Evolutionary conservation across 78 protist genomes (phyloP).

Genomic region (Trichosphaerium sp.): DNA sequence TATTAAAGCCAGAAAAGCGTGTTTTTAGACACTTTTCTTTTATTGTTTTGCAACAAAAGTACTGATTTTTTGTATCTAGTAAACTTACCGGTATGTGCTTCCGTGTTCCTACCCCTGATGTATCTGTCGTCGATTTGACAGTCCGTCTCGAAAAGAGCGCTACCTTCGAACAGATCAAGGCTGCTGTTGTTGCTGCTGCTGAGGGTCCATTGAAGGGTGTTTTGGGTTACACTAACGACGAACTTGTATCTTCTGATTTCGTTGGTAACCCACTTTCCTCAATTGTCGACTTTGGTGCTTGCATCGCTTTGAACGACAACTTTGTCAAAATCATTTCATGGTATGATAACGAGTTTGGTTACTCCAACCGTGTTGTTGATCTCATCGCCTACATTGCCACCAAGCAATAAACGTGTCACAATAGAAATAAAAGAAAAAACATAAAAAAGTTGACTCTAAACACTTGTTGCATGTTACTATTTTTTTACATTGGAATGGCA

Average conservation of each 20-base stretch:
- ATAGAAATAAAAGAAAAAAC: too few species aligned
- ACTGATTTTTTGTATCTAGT: too few species aligned
- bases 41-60: conserved; percentile 82
- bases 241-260: conserved; percentile 93
- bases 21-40: conserved; percentile 42
- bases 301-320: conserved; percentile 83
- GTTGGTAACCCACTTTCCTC: conserved; percentile 75
- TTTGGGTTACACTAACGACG: conserved; percentile 94
- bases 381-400: conserved; percentile 57
- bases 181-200: conserved; percentile 69
- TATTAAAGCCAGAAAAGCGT: too few species aligned
- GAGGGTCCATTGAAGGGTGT: conserved; percentile 65
- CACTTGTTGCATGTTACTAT: too few species aligned
- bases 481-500: too few species aligned
- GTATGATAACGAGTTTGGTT: conserved; percentile 99
- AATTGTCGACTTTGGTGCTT: conserved; percentile 93
- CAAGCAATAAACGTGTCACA: too few species aligned
- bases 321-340: conserved; percentile 96
- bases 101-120: conserved; percentile 98
- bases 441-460: too few species aligned
- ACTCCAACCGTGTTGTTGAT: conserved; percentile 91
- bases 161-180: conserved; percentile 81
- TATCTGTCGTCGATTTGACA: conserved; percentile 98
- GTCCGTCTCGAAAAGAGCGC: conserved; percentile 67
- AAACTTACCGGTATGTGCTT: conserved; percentile 99